Percentiles rank a stretch among this genome's conserved stretches.
Evolutionary conservation across 2,329 filamentous ascomycete species (phyloP).

Genomic region (Albophoma yamanashiensis): DNA sequence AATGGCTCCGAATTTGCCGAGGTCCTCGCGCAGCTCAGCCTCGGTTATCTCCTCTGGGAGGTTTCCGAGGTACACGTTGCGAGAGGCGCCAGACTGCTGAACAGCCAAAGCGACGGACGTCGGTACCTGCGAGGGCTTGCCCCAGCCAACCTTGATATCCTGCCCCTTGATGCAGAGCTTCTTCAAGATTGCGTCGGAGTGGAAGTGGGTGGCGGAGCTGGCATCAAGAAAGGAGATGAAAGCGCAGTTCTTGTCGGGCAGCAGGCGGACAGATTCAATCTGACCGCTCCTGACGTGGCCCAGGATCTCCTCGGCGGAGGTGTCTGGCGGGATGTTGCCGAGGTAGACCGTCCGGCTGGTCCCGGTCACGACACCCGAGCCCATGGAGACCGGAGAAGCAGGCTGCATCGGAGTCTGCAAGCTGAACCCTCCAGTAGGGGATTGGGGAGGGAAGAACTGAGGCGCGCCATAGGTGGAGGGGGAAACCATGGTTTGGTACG

Average conservation of each 20-base stretch:
- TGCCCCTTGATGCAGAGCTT: slow-evolving; percentile 97
- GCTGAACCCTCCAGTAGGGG: slow-evolving; percentile 68
- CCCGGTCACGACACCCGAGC: slow-evolving; percentile 71
- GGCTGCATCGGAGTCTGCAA: slow-evolving; percentile 47
- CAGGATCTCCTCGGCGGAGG: slow-evolving; percentile 89
- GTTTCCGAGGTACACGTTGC: slow-evolving; percentile 95
- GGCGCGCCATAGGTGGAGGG: slow-evolving; percentile 73
- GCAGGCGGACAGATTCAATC: slow-evolving; percentile 94
- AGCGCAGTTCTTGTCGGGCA: slow-evolving; percentile 98
- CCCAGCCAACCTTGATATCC: slow-evolving; percentile 99
- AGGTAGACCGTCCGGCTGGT: slow-evolving; percentile 96
- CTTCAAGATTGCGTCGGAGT: slow-evolving; percentile 99
- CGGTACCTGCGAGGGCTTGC: slow-evolving; percentile 94
- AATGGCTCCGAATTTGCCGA: slow-evolving; percentile 92
- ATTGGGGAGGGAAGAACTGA: slow-evolving; percentile 82
- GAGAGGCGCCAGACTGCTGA: slow-evolving; percentile 91
- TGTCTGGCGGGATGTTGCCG: slow-evolving; percentile 97
- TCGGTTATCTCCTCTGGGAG: slow-evolving; percentile 82
- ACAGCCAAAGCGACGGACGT: slow-evolving; percentile 96
- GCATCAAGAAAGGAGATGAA: slow-evolving; percentile 99
- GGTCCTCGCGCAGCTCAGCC: slow-evolving; percentile 85
- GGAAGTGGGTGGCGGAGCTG: slow-evolving; percentile 96
- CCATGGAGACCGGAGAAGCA: slow-evolving; percentile 64
- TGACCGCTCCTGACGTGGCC: slow-evolving; percentile 94
- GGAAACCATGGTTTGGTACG: slow-evolving; percentile 78